Evolutionary conservation across 805 yeast genomes (phyloP).

Genomic region (Myxozyma kluyveri): DNA sequence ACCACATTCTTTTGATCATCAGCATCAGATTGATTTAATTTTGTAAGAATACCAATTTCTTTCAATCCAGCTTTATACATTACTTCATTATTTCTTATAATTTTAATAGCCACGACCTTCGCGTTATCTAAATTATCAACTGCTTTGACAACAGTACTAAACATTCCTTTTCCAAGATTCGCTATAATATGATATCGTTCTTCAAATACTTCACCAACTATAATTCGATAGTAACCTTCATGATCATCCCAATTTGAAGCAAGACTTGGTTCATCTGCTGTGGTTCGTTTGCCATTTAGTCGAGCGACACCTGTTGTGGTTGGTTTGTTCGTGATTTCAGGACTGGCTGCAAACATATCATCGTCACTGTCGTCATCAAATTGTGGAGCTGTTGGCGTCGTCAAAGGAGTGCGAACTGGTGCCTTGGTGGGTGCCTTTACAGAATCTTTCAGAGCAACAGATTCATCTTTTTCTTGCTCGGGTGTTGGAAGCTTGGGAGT

Average conservation of each 20-base stretch:
- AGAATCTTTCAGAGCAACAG: no score
- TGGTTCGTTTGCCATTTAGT: neutral
- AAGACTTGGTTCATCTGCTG: constrained; percentile 27
- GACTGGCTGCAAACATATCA: constrained; percentile 35
- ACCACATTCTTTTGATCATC: constrained; percentile 61
- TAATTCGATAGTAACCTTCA: constrained; percentile 39
- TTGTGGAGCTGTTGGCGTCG: neutral
- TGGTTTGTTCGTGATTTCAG: constrained; percentile 28
- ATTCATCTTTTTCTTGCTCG: no score
- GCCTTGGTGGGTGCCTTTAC: neutral
- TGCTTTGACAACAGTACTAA: constrained; percentile 39
- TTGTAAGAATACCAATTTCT: constrained; percentile 75
- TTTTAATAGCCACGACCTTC: constrained; percentile 49
- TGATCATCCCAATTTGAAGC: constrained; percentile 39
- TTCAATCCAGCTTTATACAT: constrained; percentile 66
- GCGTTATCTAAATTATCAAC: constrained; percentile 26
- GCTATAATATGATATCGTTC: constrained; percentile 35
- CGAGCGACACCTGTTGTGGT: neutral
- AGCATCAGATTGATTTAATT: constrained; percentile 60
- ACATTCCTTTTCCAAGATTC: constrained; percentile 39
- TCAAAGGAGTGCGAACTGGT: neutral
- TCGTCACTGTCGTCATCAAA: constrained; percentile 22
- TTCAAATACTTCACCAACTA: constrained; percentile 38
- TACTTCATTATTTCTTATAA: constrained; percentile 67
- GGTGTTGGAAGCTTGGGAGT: no score